Evolutionary conservation across 2,329 filamentous ascomycete genomes (phyloP).

Genomic region (Eutypa lata): DNA sequence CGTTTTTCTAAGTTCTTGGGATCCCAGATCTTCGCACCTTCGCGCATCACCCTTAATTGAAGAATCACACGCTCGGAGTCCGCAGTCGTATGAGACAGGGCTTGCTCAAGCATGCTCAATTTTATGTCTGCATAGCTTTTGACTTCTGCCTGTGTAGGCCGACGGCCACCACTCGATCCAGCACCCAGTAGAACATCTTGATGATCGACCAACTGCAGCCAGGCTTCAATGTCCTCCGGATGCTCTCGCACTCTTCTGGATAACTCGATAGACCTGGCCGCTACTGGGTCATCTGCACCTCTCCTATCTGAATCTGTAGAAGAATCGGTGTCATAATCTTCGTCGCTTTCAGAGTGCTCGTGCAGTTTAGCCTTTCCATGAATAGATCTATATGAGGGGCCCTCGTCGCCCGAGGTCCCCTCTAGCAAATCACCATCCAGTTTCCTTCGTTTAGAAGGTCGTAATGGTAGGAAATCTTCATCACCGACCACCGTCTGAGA

Average conservation of each 20-base stretch:
- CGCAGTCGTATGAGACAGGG: slow-evolving; percentile 54
- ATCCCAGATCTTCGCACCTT: slow-evolving; percentile 74
- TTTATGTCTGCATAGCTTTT: slow-evolving; percentile 75
- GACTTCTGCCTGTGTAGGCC: slow-evolving; percentile 57
- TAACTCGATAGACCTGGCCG: slow-evolving; percentile 58
- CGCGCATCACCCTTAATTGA: slow-evolving; percentile 66
- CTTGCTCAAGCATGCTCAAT: slow-evolving; percentile 75
- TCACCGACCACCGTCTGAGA: slow-evolving; percentile 20
- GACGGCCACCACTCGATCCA: slow-evolving; percentile 41
- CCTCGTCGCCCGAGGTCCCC: slow-evolving; percentile 44
- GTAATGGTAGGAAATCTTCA: slow-evolving; percentile 49
- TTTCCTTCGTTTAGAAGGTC: slow-evolving; percentile 40
- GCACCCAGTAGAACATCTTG: slow-evolving; percentile 66
- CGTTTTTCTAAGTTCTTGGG: slow-evolving; percentile 54
- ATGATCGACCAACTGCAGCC: slow-evolving; percentile 75
- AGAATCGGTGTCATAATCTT: slow-evolving; percentile 45
- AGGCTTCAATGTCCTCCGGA: slow-evolving; percentile 66
- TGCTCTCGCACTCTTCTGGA: slow-evolving; percentile 60
- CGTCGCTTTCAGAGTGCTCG: slow-evolving; percentile 45
- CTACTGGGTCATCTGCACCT: slow-evolving; percentile 42
- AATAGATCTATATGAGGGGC: slow-evolving; percentile 63
- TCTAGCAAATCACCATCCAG: slow-evolving; percentile 23
- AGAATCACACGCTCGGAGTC: slow-evolving; percentile 55
- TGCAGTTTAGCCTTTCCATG: slow-evolving; percentile 57
- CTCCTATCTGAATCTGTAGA: slow-evolving; percentile 31